Evolutionary conservation across 805 yeast species (phyloP).

Genomic region (Kuraishia ogatae): DNA sequence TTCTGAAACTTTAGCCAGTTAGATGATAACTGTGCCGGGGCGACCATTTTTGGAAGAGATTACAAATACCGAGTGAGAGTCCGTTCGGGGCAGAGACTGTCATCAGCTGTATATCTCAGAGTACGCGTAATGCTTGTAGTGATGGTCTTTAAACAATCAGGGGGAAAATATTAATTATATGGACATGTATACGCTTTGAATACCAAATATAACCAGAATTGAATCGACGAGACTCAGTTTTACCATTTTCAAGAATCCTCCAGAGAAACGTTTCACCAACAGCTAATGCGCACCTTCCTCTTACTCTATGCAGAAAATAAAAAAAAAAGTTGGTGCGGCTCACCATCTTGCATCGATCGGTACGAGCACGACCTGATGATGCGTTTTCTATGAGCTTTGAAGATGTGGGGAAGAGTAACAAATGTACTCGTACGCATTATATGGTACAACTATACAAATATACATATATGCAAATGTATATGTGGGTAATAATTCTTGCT

Average conservation of each 20-base stretch:
- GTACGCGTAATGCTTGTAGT: no score
- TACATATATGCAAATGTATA: no score
- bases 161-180: no score
- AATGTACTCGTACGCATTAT: neutral
- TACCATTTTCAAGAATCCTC: neutral
- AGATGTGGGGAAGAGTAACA: neutral
- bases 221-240: no score
- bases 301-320: neutral
- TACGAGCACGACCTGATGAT: neutral
- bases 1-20: slow-evolving; percentile 23
- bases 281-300: neutral
- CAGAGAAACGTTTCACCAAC: neutral
- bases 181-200: no score
- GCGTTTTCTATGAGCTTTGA: neutral
- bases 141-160: no score
- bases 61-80: no score
- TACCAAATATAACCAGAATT: no score
- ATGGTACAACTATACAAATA: neutral
- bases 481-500: neutral
- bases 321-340: neutral
- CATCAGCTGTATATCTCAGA: no score
- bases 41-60: neutral
- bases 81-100: no score
- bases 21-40: slow-evolving; percentile 16
- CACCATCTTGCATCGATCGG: neutral